These are phyloP conservation scores for Neofusicoccum parvum DNA, from an alignment of 2,329 filamentous ascomycete species.

Conservation along the genomic window DNA sequence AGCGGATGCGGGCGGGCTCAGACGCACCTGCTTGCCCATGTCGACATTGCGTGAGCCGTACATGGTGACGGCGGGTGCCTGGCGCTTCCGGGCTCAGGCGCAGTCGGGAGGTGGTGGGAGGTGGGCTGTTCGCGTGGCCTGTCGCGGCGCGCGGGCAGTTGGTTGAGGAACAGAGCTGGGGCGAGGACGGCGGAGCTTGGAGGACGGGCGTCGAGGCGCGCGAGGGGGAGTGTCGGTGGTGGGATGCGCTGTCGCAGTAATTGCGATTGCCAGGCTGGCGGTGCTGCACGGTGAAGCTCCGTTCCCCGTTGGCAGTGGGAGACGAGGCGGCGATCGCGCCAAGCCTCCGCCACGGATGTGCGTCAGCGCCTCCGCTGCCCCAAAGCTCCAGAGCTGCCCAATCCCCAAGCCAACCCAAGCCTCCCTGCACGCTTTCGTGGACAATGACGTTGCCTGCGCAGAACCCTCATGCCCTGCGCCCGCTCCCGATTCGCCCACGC, in stretches of 20 bases:
- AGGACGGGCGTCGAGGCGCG: not conserved
- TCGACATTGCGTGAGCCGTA: constrained; percentile 58
- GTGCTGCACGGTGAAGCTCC: constrained; percentile 16
- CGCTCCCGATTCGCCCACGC: not conserved
- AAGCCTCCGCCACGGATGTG: constrained; percentile 16
- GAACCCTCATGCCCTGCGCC: not conserved
- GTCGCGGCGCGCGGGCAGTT: not conserved
- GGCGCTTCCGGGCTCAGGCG: constrained; percentile 18
- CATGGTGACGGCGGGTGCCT: constrained; percentile 23
- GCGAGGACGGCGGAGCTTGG: not conserved
- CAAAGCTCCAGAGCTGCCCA: not conserved
- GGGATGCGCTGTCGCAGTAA: constrained; percentile 4
- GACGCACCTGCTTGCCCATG: constrained; percentile 59
- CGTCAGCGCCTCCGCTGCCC: constrained; percentile 19
- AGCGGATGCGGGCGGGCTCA: not conserved
- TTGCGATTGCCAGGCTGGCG: constrained; percentile 16
- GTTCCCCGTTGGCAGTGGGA: constrained; percentile 13
- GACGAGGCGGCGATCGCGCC: constrained; percentile 14
- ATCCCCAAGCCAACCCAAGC: not conserved
- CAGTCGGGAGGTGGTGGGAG: constrained; percentile 11
- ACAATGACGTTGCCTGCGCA: constrained; percentile 14
- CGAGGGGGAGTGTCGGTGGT: not conserved
- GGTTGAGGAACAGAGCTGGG: not conserved
- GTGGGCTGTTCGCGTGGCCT: constrained; percentile 4
- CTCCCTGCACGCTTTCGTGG: constrained; percentile 17